These are phyloP conservation scores for Phytopythium litorale DNA, from an alignment of 352 stramenopile species.

Conservation along the genomic window DNA sequence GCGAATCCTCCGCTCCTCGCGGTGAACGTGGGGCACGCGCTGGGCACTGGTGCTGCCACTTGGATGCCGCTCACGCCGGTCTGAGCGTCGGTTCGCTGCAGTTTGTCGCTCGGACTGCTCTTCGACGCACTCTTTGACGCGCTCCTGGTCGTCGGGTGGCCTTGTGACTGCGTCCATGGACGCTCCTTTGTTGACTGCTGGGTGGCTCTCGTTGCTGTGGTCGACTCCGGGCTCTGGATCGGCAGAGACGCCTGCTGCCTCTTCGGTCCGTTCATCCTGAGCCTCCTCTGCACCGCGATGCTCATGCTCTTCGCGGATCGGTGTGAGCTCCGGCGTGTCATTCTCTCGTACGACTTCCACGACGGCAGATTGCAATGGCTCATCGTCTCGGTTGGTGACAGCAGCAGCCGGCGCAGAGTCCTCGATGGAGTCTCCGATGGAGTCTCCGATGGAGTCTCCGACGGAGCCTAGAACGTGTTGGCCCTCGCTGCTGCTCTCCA, in stretches of 20 bases:
- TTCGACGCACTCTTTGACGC: background rate
- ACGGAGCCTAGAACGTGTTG: background rate
- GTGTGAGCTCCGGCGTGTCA: background rate
- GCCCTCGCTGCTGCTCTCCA: background rate
- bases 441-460: no score
- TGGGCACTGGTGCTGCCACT: background rate
- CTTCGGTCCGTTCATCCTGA: conserved; percentile 9
- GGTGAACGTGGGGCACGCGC: background rate
- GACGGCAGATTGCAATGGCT: background rate
- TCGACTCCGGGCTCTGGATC: background rate
- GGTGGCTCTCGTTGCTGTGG: background rate
- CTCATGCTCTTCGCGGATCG: background rate
- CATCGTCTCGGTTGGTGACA: background rate
- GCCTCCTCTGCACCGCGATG: background rate
- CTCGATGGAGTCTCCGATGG: background rate
- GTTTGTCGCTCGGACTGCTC: background rate
- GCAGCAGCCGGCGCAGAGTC: background rate
- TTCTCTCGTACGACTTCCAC: background rate
- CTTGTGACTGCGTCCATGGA: background rate
- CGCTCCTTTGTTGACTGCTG: background rate
- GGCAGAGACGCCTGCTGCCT: background rate
- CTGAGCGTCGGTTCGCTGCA: background rate
- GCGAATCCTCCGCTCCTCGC: conserved; percentile 7
- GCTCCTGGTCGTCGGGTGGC: background rate
- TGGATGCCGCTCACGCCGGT: background rate